These are phyloP conservation scores for Cronartium quercuum DNA, from an alignment of 1,284 basidiomycete genomes.

Conservation along the genomic window DNA sequence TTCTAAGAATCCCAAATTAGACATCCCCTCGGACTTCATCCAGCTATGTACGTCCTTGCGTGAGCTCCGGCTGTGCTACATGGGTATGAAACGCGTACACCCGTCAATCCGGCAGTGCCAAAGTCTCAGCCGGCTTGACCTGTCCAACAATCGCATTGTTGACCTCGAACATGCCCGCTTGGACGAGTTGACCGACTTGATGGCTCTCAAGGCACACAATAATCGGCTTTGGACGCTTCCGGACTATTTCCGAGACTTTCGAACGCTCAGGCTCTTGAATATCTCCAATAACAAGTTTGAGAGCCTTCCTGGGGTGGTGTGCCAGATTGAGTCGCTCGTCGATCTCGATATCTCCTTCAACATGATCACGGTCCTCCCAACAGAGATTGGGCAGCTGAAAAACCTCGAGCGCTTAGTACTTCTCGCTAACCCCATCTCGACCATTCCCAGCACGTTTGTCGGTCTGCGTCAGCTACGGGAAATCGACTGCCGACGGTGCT, in stretches of 20 bases:
- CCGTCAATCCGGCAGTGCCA: slow-evolving; percentile 69
- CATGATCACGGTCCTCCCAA: slow-evolving; percentile 71
- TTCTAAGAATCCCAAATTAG: slow-evolving; percentile 90
- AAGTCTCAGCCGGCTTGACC: slow-evolving; percentile 74
- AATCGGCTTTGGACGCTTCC: slow-evolving; percentile 86
- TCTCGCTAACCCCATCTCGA: slow-evolving; percentile 76
- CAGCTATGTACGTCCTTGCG: slow-evolving; percentile 77
- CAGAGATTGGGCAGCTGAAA: slow-evolving; percentile 66
- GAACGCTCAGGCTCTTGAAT: slow-evolving; percentile 70
- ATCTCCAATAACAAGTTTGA: slow-evolving; percentile 96
- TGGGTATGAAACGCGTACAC: slow-evolving; percentile 91
- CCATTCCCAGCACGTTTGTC: slow-evolving; percentile 65
- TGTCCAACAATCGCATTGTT: slow-evolving; percentile 86
- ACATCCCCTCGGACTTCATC: slow-evolving; percentile 93
- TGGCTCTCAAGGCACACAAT: slow-evolving; percentile 75
- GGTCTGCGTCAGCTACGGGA: slow-evolving; percentile 61
- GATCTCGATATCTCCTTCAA: slow-evolving; percentile 97
- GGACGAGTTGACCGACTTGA: slow-evolving; percentile 68
- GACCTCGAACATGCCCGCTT: slow-evolving; percentile 82
- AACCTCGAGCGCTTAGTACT: slow-evolving; percentile 72
- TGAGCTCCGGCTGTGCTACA: slow-evolving; percentile 81
- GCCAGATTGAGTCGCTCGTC: slow-evolving; percentile 64
- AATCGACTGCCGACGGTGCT: slow-evolving; percentile 77
- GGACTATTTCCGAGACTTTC: slow-evolving; percentile 71
- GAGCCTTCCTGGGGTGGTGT: slow-evolving; percentile 69